These are phyloP conservation scores for Betula pendula DNA, from an alignment of 306 rosid species.

Conservation along the genomic window DNA sequence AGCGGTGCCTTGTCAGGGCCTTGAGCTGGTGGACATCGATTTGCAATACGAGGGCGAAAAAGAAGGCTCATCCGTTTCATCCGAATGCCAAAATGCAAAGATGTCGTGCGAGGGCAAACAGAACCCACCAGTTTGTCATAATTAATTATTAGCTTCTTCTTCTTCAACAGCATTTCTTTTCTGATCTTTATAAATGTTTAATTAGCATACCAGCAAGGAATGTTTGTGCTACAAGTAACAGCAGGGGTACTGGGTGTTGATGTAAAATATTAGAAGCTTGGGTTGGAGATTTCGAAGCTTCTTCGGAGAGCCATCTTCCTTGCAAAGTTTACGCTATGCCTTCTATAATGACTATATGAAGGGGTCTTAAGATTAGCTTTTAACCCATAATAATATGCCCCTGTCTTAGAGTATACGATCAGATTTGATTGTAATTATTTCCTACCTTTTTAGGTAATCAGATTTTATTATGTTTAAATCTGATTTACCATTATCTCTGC, in stretches of 20 bases:
- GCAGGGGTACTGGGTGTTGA: not conserved
- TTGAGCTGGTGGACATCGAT: not conserved
- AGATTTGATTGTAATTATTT: too few species aligned
- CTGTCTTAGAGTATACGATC: too few species aligned
- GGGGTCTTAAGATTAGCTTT: too few species aligned
- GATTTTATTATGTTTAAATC: too few species aligned
- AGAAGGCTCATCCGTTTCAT: not conserved
- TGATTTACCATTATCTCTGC: too few species aligned
- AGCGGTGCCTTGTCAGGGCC: not conserved
- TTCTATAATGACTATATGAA: too few species aligned
- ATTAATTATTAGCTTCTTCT: not conserved
- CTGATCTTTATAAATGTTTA: not conserved
- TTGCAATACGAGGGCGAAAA: not conserved
- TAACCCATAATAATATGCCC: too few species aligned
- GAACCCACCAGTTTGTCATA: slow-evolving; percentile 47
- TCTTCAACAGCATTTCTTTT: not conserved
- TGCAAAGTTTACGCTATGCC: not conserved
- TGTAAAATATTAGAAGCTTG: not conserved
- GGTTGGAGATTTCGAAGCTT: not conserved
- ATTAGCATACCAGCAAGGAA: too few species aligned
- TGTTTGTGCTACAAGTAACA: too few species aligned
- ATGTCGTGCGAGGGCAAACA: slow-evolving; percentile 34
- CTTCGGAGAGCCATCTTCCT: not conserved
- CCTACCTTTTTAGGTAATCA: too few species aligned
- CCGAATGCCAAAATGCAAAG: slow-evolving; percentile 50